Evolutionary conservation across 169 alveolate genomes (phyloP).

Genomic region (Besnoitia besnoiti): DNA sequence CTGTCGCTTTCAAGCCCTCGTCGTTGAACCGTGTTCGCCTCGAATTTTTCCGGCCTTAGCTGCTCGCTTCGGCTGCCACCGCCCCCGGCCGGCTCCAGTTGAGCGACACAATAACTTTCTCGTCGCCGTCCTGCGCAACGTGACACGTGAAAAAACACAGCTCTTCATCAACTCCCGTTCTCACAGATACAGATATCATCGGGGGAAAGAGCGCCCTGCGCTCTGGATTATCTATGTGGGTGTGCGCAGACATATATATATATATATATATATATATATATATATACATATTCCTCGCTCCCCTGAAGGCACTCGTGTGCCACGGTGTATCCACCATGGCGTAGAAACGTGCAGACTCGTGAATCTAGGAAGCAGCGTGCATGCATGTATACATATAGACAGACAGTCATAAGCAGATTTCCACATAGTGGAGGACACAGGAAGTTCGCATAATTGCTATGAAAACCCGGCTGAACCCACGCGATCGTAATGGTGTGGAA

Average conservation of each 20-base stretch:
- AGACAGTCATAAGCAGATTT: not conserved
- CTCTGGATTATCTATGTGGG: too few relatives aligned
- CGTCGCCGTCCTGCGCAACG: not conserved
- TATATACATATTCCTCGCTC: not conserved
- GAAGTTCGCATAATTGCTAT: too few relatives aligned
- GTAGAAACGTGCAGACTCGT: not conserved
- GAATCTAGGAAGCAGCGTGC: not conserved
- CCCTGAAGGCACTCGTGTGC: not conserved
- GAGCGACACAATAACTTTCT: not conserved
- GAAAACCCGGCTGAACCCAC: too few relatives aligned
- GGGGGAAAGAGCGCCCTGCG: too few relatives aligned
- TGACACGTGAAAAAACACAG: not conserved
- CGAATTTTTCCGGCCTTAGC: not conserved
- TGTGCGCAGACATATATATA: too few relatives aligned
- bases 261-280: not conserved
- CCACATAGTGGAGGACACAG: too few relatives aligned
- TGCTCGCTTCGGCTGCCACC: not conserved
- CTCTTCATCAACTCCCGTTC: not conserved
- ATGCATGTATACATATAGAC: not conserved
- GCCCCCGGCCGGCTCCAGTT: slow-evolving; percentile 19
- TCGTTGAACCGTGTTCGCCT: too few relatives aligned
- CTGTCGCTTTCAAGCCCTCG: too few relatives aligned
- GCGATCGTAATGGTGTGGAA: too few relatives aligned
- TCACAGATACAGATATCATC: not conserved
- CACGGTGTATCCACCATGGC: not conserved